Base-by-base conservation (phyloP, 768 basidiomycete species). In the Calocybe cyanea region DNA sequence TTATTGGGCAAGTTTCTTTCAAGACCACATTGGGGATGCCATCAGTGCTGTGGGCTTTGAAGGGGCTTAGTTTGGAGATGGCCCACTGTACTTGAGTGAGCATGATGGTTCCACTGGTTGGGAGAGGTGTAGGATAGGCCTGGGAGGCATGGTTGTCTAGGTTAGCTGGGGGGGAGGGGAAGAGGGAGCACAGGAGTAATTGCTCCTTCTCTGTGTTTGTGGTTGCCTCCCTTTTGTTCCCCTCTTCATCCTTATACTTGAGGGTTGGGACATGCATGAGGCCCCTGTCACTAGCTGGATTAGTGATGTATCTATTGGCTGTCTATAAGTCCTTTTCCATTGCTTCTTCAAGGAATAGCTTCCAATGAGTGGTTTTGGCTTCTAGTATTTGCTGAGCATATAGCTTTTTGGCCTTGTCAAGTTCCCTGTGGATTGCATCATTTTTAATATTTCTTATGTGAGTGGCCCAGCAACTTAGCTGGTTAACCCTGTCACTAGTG, bases 21-120 rank as follows among this genome's bases (percentile, higher is more conserved):
- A 70, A 59, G 0, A 71, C 62, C 0, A 57, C 41, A 45, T 75
- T 74, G 0, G 63, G 54, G 2, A 60, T 55, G 0, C 50, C 50
- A n/a, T 55, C 57, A 0, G 53, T 47, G 0, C 66, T 63, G 0
- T 58, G 52, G 0, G 68, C 69, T 45, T 71, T 72, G 59, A 61
- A 65, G 0, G 64, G 59, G 19, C 60, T 57, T 1, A 73, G 63
- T 2, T 47, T 34, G 0, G 24, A 13, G 0, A 69, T 60, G 0
- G 58, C 48, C 0, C 61, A 57, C n/a, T 69, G 55, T 0, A 51
- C 47, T 0, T 45, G 43, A 10, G 36, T 35, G 14, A 37, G 18
- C 7, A 25, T 45, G 2, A 45, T 45, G 5, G 4, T 3, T 15
- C 43, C 25, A 14, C 43, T 45, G 9, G 43, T 45, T 4, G 25